Evolutionary conservation across 352 stramenopile genomes (phyloP), one percentile per base, ranked within the genome.

Genomic region (Aphanomyces astaci): DNA sequence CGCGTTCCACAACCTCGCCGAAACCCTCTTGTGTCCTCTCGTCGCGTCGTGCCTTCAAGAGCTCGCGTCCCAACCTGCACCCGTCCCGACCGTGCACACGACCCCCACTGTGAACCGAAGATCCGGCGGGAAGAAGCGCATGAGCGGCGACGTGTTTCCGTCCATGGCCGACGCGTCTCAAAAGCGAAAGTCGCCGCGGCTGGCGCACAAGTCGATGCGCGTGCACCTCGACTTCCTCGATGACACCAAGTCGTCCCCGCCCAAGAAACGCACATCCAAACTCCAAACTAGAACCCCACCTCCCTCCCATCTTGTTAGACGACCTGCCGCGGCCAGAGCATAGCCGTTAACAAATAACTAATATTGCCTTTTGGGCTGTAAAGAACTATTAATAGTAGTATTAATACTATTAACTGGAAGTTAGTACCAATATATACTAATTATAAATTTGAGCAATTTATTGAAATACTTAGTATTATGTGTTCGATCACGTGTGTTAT

Each of bases 61-160:
- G 30, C 30, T 68, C 25, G 40, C 62, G 17, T 22, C 51, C 7
- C 24, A 59, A 24, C 62, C 11, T 39, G 30, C 25, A 30, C 25
- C 13, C 13, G 22, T 30, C 11, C 30, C 51, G 13, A 10, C 30
- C 25, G n/a, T 59, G 11, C 7, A 36, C 15, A 68, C 62, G 28
- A 68, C 62, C 9, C 62, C 62, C 30, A 68, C 49, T 27, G 15
- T 68, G 17, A 51, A 59, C 25, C 62, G 62, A 32, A 24, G 62
- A 10, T 43, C 36, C 36, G 36, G 36, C 15, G 49, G 62, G 24
- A 68, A 68, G 51, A 51, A 52, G 15, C 46, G 62, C 30, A 19
- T 68, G 28, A 68, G 62, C 36, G 60, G 62, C 43, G 62, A 68
- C 33, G 62, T 68, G 13, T 36, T 68, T 33, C 28, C 11, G 24